These are phyloP conservation scores for Rhododendron mucronatum DNA, from an alignment of 148 eudicot species.

Conservation along the genomic window DNA sequence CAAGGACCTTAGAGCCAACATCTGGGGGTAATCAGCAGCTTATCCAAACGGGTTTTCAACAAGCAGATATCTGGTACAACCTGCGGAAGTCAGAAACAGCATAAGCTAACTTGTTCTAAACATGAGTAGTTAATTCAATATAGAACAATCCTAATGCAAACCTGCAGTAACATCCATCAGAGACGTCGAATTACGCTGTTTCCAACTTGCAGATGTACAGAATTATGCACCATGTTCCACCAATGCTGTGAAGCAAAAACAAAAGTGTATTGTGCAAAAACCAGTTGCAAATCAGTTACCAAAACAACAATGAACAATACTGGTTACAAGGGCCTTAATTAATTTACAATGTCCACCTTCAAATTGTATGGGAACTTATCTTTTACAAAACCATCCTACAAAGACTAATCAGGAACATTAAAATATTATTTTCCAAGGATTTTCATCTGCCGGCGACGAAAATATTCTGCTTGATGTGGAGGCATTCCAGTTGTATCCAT, in stretches of 20 bases:
- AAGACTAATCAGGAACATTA: neutral
- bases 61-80: neutral
- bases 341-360: neutral
- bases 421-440: neutral
- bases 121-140: neutral
- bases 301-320: neutral
- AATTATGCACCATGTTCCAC: neutral
- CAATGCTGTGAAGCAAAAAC: neutral
- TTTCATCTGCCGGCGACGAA: conserved; percentile 1
- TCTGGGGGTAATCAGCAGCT: neutral
- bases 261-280: neutral
- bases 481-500: neutral
- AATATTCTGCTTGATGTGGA: neutral
- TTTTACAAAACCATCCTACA: neutral
- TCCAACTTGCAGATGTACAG: neutral
- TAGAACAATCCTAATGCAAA: neutral
- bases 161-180: neutral
- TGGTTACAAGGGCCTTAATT: neutral
- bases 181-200: neutral
- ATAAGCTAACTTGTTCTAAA: neutral
- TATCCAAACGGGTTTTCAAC: neutral
- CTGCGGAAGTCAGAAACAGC: neutral
- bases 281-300: neutral
- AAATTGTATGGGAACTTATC: neutral
- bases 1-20: neutral